Conservation (phyloP, 1,284 basidiomycete species). For the Pyrrhoderma lamaoense region DNA sequence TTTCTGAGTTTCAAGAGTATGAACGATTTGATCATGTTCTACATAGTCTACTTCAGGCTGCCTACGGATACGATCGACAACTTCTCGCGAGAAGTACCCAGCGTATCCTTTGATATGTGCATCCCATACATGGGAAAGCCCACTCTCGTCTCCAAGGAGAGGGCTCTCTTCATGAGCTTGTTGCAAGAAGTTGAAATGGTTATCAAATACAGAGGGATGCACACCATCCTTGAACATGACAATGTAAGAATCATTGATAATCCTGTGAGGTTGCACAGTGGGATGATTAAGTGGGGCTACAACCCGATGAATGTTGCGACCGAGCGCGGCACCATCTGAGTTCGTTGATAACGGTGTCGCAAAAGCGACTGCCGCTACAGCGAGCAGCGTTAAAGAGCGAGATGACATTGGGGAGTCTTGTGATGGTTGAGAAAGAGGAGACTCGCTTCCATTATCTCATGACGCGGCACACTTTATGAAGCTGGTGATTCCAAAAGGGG, state of each 20-base stretch:
- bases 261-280: conserved; percentile 45
- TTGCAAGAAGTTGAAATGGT: conserved; percentile 69
- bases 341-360: conserved; percentile 63
- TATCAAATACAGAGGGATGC: conserved; percentile 47
- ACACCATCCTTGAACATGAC: conserved; percentile 77
- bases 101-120: conserved; percentile 76
- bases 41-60: conserved; percentile 91
- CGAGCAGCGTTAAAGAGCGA: conserved; percentile 34
- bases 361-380: conserved; percentile 32
- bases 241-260: conserved; percentile 85
- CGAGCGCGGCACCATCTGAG: conserved; percentile 32
- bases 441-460: background rate
- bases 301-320: conserved; percentile 37
- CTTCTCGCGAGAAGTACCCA: conserved; percentile 71
- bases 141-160: conserved; percentile 36
- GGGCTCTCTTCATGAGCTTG: conserved; percentile 48
- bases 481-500: background rate
- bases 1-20: conserved; percentile 60
- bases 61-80: conserved; percentile 74
- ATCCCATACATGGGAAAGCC: conserved; percentile 68
- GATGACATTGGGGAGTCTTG: conserved; percentile 30
- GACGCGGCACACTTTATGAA: conserved; percentile 10
- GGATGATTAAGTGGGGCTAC: conserved; percentile 49
- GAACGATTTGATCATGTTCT: conserved; percentile 88
- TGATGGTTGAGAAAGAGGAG: conserved; percentile 20